These are phyloP conservation scores for Akanthomyces dipterigenus DNA, from an alignment of 2,329 filamentous ascomycete genomes.

Conservation along the genomic window DNA sequence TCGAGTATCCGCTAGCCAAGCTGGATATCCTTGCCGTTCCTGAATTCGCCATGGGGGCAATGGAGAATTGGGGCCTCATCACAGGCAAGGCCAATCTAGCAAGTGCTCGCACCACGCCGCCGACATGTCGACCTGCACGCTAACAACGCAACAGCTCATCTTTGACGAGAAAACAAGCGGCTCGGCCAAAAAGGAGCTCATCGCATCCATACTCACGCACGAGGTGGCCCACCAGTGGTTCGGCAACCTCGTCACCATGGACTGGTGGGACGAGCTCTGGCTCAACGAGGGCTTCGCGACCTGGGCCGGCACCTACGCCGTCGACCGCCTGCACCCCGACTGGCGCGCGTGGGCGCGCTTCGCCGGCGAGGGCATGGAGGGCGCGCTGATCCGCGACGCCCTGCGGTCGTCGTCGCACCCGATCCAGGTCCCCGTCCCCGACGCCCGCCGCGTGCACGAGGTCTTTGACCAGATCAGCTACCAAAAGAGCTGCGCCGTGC, in stretches of 20 bases:
- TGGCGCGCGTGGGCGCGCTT: conserved; percentile 98
- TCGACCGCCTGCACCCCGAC: conserved; percentile 90
- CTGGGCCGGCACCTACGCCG: conserved; percentile 58
- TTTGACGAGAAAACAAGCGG: conserved; percentile 88
- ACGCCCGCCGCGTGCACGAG: conserved; percentile 92
- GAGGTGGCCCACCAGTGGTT: conserved; percentile 98
- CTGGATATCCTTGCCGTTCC: conserved; percentile 78
- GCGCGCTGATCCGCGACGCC: conserved; percentile 80
- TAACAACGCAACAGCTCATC: conserved; percentile 41
- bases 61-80: conserved; percentile 98
- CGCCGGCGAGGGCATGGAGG: conserved; percentile 85
- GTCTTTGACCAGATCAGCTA: conserved; percentile 98
- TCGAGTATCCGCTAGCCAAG: conserved; percentile 51
- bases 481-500: conserved; percentile 89
- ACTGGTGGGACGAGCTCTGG: conserved; percentile 98
- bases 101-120: conserved; percentile 13
- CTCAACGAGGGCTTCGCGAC: conserved; percentile 85
- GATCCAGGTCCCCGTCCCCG: conserved; percentile 91
- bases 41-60: conserved; percentile 89
- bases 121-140: neutral
- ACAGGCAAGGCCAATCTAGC: conserved; percentile 75
- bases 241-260: conserved; percentile 94
- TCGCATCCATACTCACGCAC: conserved; percentile 92
- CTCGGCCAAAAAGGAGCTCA: conserved; percentile 84
- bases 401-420: conserved; percentile 93